A percentile compares a stretch with the other conserved stretches of the same genome.
Evolutionary conservation across 164 flowering plant genomes (phyloP).

Genomic region (Magnolia officinalis): DNA sequence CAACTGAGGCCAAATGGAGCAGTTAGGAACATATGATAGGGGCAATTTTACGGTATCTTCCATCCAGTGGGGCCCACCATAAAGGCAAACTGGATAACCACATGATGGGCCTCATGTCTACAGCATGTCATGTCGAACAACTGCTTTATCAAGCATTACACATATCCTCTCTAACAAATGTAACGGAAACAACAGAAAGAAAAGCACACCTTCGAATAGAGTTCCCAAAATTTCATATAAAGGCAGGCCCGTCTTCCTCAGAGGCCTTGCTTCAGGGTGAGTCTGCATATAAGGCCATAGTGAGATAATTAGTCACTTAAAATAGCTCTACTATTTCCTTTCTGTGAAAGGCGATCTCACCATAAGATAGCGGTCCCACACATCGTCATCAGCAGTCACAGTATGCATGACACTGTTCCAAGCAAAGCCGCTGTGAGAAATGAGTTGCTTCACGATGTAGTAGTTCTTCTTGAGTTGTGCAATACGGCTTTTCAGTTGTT

Average conservation of each 20-base stretch:
- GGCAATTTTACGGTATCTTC: too few relatives aligned
- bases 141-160: too few relatives aligned
- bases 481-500: neutral
- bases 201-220: neutral
- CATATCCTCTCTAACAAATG: too few relatives aligned
- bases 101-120: too few relatives aligned
- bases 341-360: neutral
- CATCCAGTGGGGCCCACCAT: too few relatives aligned
- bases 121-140: too few relatives aligned
- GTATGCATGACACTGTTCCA: neutral
- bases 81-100: too few relatives aligned
- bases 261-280: conserved; percentile 3
- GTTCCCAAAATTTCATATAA: neutral
- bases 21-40: too few relatives aligned
- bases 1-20: too few relatives aligned
- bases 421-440: neutral
- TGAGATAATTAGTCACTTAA: neutral
- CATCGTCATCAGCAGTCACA: neutral
- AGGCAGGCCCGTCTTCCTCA: neutral
- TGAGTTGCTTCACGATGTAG: neutral
- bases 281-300: neutral
- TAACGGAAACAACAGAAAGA: neutral
- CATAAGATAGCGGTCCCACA: neutral
- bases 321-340: neutral
- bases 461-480: neutral